A percentile compares a stretch with the other conserved stretches of the same genome.
These are phyloP conservation scores for Suhomyces maxii DNA, from an alignment of 1,139 yeast species.

Conservation along the genomic window DNA sequence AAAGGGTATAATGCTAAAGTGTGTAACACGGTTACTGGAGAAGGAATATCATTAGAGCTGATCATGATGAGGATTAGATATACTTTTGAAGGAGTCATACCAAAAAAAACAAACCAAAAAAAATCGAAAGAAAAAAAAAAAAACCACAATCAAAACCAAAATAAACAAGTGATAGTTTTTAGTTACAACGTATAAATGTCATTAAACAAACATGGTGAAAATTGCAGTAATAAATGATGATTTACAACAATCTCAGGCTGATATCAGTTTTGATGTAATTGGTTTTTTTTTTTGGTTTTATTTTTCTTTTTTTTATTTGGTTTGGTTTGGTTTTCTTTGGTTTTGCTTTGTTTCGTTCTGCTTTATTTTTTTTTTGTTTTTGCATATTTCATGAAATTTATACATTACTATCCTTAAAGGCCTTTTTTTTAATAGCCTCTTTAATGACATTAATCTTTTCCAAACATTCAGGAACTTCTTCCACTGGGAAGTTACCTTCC, in stretches of 20 bases:
- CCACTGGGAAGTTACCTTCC: conserved; percentile 61
- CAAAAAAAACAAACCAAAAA: no score
- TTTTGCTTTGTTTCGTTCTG: background rate
- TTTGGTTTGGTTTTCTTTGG: background rate
- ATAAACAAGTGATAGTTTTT: no score
- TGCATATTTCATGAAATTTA: background rate
- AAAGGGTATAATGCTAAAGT: conserved; percentile 10
- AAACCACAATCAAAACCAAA: no score
- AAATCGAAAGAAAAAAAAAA: no score
- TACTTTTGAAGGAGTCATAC: no score
- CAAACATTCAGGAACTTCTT: conserved; percentile 53
- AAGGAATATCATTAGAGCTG: conserved; percentile 5
- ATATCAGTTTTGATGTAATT: no score
- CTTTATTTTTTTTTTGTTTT: background rate
- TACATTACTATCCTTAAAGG: conserved; percentile 30
- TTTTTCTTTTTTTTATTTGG: no score
- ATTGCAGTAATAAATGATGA: no score
- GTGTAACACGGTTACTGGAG: conserved; percentile 9
- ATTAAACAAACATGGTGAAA: no score
- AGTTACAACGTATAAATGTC: no score
- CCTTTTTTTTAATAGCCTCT: conserved; percentile 45
- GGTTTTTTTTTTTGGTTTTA: no score
- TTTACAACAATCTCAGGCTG: no score
- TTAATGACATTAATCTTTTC: conserved; percentile 38
- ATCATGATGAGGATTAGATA: background rate